Conservation (phyloP, 495 filamentous ascomycete species). For the Trichoderma virens region DNA sequence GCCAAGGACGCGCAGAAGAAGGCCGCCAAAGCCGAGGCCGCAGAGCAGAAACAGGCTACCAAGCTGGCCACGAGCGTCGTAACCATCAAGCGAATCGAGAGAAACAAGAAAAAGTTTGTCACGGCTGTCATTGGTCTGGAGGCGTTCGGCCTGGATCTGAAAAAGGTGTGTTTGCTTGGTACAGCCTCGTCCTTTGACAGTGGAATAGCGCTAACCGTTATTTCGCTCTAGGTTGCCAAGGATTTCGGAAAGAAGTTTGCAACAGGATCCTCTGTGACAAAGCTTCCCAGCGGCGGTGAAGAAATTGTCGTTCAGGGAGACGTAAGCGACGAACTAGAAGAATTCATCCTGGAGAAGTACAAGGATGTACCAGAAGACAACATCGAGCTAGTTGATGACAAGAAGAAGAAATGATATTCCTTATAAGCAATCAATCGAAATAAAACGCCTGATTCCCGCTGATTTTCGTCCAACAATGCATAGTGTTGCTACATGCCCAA, state of each 20-base stretch:
- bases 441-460: neutral
- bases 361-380: constrained; percentile 84
- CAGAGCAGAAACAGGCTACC: constrained; percentile 70
- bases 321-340: constrained; percentile 87
- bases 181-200: constrained; percentile 11
- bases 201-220: constrained; percentile 24
- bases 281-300: constrained; percentile 75
- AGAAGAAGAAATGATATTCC: constrained; percentile 68
- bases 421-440: constrained; percentile 14
- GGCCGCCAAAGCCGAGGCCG: constrained; percentile 81
- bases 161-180: constrained; percentile 52
- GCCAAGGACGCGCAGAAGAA: constrained; percentile 86
- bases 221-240: constrained; percentile 47
- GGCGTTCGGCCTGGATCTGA: constrained; percentile 82
- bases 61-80: constrained; percentile 71
- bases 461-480: neutral
- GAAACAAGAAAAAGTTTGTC: constrained; percentile 95
- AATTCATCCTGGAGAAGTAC: constrained; percentile 82
- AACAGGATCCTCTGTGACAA: constrained; percentile 87
- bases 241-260: constrained; percentile 90
- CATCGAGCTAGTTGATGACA: constrained; percentile 87
- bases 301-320: constrained; percentile 98
- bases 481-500: neutral
- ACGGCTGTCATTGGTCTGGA: constrained; percentile 86
- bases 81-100: constrained; percentile 90